A percentile compares a stretch with the other conserved stretches of the same genome.
phyloP scores from a whole-genome alignment of 768 basidiomycete genomes.

The Tremella yokohamensis region DNA sequence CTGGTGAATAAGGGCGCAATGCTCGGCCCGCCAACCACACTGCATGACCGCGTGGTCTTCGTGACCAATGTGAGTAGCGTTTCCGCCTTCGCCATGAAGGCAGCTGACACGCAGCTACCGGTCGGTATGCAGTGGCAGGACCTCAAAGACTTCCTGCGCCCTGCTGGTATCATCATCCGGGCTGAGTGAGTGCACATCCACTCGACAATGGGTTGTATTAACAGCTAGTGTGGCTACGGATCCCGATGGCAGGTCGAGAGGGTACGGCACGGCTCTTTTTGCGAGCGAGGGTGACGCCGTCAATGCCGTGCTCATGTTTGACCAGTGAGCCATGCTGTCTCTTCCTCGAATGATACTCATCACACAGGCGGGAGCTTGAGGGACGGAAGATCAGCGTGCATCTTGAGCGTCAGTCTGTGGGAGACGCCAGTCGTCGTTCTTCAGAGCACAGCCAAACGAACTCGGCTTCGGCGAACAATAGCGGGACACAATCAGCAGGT shows the following conservation, averaged over 20 bases:
- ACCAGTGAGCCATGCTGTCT: constrained; percentile 62
- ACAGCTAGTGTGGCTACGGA: constrained; percentile 57
- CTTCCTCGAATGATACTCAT: constrained; percentile 6
- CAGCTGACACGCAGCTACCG: constrained; percentile 41
- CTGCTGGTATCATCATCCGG: constrained; percentile 81
- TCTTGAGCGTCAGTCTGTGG: constrained; percentile 58
- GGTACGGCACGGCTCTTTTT: constrained; percentile 89
- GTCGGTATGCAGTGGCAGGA: constrained; percentile 74
- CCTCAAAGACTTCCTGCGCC: constrained; percentile 89
- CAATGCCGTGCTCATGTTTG: constrained; percentile 78
- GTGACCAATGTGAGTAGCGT: constrained; percentile 36
- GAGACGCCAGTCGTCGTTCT: not conserved
- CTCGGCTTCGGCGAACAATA: too few relatives aligned
- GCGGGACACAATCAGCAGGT: too few relatives aligned
- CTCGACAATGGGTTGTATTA: not conserved
- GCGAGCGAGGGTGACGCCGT: constrained; percentile 79
- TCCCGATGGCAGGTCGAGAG: constrained; percentile 79
- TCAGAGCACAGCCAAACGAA: not conserved
- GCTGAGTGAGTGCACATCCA: constrained; percentile 54
- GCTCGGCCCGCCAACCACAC: constrained; percentile 35
- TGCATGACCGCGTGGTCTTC: constrained; percentile 42
- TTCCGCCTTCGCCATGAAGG: not conserved
- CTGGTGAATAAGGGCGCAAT: constrained; percentile 31
- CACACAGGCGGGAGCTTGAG: constrained; percentile 74
- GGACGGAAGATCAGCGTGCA: constrained; percentile 84